Evolutionary conservation across 176 grass and related monocot species (phyloP).

Genomic region (Tillandsia leiboldiana): DNA sequence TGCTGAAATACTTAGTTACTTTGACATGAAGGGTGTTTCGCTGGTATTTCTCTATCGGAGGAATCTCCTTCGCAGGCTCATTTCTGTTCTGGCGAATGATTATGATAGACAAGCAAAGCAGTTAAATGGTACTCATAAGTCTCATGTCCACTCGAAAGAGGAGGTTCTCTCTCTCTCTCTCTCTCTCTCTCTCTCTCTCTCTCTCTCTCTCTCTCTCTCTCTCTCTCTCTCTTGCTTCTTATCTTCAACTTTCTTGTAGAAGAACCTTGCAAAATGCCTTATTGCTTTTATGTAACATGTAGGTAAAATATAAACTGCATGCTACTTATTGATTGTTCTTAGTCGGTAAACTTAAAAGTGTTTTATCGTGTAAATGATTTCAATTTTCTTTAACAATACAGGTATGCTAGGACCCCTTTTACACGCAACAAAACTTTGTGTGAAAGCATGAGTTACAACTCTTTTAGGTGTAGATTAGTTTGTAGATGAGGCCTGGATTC

Average conservation of each 20-base stretch:
- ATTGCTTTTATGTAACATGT: too few species aligned
- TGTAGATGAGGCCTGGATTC: too few species aligned
- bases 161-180: conserved; percentile 34
- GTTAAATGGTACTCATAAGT: conserved; percentile 94
- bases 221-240: background rate
- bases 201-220: background rate
- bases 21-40: conserved; percentile 73
- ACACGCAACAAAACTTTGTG: too few species aligned
- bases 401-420: too few species aligned
- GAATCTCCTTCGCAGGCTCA: conserved; percentile 67
- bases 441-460: too few species aligned
- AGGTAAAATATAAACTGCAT: too few species aligned
- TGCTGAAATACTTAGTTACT: conserved; percentile 61
- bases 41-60: conserved; percentile 88
- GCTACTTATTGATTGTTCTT: too few species aligned
- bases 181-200: background rate
- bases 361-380: too few species aligned
- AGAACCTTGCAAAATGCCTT: too few species aligned
- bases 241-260: background rate
- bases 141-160: conserved; percentile 85
- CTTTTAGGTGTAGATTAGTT: too few species aligned
- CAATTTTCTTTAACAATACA: too few species aligned
- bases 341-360: too few species aligned
- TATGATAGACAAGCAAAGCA: conserved; percentile 88
- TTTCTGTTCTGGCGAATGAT: conserved; percentile 83